Conservation (phyloP, 2,329 filamentous ascomycete genomes). For the Fusarium sp. region DNA sequence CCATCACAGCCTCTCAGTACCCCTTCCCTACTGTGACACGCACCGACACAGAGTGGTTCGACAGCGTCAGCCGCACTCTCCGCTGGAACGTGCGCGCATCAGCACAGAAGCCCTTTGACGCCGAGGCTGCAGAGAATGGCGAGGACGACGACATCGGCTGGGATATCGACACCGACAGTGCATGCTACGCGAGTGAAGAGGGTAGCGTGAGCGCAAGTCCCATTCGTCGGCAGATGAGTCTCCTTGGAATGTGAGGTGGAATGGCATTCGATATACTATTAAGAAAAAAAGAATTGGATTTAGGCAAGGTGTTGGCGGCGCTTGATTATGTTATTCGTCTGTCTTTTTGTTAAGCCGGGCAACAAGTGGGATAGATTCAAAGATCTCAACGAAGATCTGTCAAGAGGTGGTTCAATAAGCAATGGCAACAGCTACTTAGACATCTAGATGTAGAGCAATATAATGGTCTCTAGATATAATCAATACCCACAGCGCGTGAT, state of each 20-base stretch:
- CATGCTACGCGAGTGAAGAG: conserved; percentile 79
- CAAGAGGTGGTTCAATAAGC: not conserved
- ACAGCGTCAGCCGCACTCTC: conserved; percentile 90
- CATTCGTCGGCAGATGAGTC: conserved; percentile 78
- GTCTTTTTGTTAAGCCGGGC: conserved; percentile 10
- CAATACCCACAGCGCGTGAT: conserved; percentile 11
- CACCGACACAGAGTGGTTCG: conserved; percentile 93
- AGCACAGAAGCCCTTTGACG: conserved; percentile 89
- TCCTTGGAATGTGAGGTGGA: conserved; percentile 64
- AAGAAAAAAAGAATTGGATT: conserved; percentile 15
- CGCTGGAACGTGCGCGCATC: conserved; percentile 96
- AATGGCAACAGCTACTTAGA: conserved; percentile 20
- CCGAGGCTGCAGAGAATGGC: conserved; percentile 54
- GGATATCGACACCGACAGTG: conserved; percentile 94
- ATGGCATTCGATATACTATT: not conserved
- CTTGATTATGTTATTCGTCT: conserved; percentile 27
- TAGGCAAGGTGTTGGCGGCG: conserved; percentile 44
- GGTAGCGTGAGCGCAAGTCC: conserved; percentile 76
- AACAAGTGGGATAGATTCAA: conserved; percentile 14
- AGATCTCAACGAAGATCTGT: not conserved
- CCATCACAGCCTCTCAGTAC: conserved; percentile 94
- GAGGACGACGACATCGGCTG: conserved; percentile 77
- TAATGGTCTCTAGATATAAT: conserved; percentile 4
- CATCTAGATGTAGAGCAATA: conserved; percentile 15
- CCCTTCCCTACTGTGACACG: conserved; percentile 97